Evolutionary conservation across 805 yeast genomes (phyloP).

Genomic region (Kodamaea neixiangensis): DNA sequence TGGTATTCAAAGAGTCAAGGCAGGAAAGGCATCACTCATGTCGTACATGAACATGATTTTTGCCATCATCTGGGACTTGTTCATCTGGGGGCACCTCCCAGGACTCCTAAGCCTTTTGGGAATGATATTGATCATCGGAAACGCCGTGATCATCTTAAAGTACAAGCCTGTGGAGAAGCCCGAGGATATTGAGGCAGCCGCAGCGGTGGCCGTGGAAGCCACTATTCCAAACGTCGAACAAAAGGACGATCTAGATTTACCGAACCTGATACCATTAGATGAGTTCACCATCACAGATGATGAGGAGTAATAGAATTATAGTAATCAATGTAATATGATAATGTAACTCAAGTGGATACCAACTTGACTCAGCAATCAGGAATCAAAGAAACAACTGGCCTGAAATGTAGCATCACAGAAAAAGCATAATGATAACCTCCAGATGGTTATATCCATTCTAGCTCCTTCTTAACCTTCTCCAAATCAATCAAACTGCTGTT

Average conservation of each 20-base stretch:
- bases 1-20: constrained; percentile 79
- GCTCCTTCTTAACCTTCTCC: constrained; percentile 21
- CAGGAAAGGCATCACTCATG: constrained; percentile 75
- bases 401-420: too few relatives aligned
- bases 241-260: constrained; percentile 3
- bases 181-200: constrained; percentile 6
- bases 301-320: constrained; percentile 13
- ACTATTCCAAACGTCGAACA: constrained; percentile 4
- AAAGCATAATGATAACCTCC: too few relatives aligned
- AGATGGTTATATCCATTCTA: constrained; percentile 26
- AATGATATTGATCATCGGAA: constrained; percentile 61
- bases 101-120: constrained; percentile 69
- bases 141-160: constrained; percentile 62
- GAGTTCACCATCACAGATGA: constrained; percentile 33
- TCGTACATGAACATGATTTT: constrained; percentile 75
- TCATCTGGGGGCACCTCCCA: constrained; percentile 75
- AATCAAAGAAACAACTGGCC: too few relatives aligned
- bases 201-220: neutral
- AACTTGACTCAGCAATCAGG: too few relatives aligned
- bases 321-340: neutral
- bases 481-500: constrained; percentile 21
- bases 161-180: constrained; percentile 34
- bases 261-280: constrained; percentile 20
- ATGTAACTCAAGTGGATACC: too few relatives aligned
- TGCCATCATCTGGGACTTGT: constrained; percentile 73